Evolutionary conservation across 495 filamentous ascomycete species (phyloP).

Genomic region (Tuber microsphaerosporum): DNA sequence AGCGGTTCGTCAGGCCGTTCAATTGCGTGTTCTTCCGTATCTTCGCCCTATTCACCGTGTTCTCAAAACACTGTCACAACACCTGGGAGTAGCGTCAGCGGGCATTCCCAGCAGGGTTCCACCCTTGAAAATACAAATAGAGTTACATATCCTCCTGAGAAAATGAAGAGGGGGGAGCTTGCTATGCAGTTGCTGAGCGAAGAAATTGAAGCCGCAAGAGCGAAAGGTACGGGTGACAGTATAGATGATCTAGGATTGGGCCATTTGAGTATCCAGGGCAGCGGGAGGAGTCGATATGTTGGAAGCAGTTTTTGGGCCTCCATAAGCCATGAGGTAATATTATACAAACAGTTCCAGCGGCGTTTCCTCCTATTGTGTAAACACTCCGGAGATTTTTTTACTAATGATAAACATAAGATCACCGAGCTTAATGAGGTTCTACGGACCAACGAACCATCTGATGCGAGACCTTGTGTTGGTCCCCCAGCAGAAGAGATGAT

Average conservation of each 20-base stretch:
- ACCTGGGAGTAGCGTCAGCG: conserved; percentile 21
- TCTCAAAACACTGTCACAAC: conserved; percentile 18
- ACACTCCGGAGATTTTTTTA: background rate
- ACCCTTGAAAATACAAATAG: background rate
- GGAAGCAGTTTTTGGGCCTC: conserved; percentile 86
- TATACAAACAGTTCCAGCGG: background rate
- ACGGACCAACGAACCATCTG: background rate
- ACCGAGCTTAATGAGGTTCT: conserved; percentile 37
- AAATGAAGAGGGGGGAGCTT: conserved; percentile 5
- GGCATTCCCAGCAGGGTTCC: conserved; percentile 3
- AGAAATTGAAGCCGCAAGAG: conserved; percentile 30
- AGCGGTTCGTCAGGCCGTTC: background rate
- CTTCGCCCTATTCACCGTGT: conserved; percentile 12
- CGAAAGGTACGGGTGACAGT: conserved; percentile 32
- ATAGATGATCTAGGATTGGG: conserved; percentile 65
- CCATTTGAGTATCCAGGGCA: conserved; percentile 72
- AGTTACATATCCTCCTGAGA: background rate
- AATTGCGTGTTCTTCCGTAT: background rate
- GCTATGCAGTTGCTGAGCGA: conserved; percentile 31
- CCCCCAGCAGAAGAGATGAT: background rate
- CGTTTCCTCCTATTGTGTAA: background rate
- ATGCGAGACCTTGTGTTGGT: background rate
- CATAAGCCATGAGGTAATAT: conserved; percentile 69
- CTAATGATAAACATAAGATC: conserved; percentile 23
- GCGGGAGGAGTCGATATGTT: conserved; percentile 72